Percentiles rank a stretch among this genome's conserved stretches.
phyloP scores from a whole-genome alignment of 495 filamentous ascomycete genomes.

The Jackrogersella minutella region DNA sequence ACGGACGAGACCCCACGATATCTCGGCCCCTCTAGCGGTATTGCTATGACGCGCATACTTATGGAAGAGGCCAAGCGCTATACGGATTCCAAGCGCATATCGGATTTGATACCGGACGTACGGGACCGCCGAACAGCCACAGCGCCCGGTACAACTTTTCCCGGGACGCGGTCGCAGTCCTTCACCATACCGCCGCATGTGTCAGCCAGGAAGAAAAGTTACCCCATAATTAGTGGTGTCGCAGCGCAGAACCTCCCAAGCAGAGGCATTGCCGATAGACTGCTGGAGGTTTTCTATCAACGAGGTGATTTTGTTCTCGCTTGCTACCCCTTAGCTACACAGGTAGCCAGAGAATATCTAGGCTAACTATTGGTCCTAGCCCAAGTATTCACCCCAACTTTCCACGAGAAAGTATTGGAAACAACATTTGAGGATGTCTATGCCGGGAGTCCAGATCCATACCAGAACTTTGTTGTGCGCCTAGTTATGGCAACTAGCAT shows the following conservation, averaged over 20 bases:
- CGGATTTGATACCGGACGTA: conserved; percentile 82
- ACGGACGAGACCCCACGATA: conserved; percentile 84
- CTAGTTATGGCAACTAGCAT: conserved; percentile 93
- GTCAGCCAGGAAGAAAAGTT: conserved; percentile 59
- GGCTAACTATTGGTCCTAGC: conserved; percentile 57
- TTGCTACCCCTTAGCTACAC: neutral
- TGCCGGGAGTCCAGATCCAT: conserved; percentile 74
- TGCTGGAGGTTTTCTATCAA: conserved; percentile 81
- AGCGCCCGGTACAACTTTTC: conserved; percentile 21
- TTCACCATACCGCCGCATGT: conserved; percentile 50
- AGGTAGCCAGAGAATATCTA: neutral
- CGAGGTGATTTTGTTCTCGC: conserved; percentile 68
- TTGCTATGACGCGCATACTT: conserved; percentile 89
- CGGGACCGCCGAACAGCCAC: conserved; percentile 39
- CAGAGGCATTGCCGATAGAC: conserved; percentile 68
- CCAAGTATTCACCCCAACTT: conserved; percentile 81
- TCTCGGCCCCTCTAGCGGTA: conserved; percentile 89
- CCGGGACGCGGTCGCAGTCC: conserved; percentile 45
- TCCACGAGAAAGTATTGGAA: conserved; percentile 84
- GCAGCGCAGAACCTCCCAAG: conserved; percentile 74
- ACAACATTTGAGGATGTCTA: conserved; percentile 82
- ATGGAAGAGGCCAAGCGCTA: conserved; percentile 94
- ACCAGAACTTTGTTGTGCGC: conserved; percentile 83
- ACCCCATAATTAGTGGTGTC: conserved; percentile 79
- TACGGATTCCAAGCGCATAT: conserved; percentile 82